These are phyloP conservation scores for Entomortierella chlamydospora DNA, from an alignment of 192 early-diverging fungal species.

Conservation along the genomic window DNA sequence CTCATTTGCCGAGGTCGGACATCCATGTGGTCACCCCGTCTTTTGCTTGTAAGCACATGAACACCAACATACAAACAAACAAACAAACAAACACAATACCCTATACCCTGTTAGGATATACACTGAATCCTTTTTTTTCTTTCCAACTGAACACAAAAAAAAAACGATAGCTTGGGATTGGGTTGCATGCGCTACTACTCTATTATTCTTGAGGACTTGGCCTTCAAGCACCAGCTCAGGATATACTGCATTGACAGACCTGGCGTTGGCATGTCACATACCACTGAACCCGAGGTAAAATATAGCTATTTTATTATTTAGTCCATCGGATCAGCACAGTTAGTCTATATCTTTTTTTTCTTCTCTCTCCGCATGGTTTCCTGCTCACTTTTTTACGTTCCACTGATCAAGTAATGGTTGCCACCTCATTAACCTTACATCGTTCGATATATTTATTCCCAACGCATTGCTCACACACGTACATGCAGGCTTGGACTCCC, in stretches of 20 bases:
- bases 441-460: no score
- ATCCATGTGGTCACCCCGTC: conserved; percentile 54
- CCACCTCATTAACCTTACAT: no score
- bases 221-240: conserved; percentile 54
- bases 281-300: conserved; percentile 39
- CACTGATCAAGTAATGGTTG: no score
- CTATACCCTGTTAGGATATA: neutral
- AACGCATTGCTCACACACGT: no score
- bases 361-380: no score
- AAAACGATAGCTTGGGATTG: conserved; percentile 2
- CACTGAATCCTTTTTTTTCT: no score
- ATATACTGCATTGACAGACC: conserved; percentile 59
- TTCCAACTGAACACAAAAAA: no score
- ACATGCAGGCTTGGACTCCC: conserved; percentile 21
- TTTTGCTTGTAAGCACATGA: conserved; percentile 50
- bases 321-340: neutral
- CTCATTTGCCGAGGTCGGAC: conserved; percentile 57
- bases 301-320: no score
- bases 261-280: conserved; percentile 56
- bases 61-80: neutral
- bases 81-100: neutral
- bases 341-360: neutral
- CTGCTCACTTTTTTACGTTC: no score
- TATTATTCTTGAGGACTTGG: conserved; percentile 56
- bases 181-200: conserved; percentile 60